Conservation (phyloP, 352 stramenopile species). For the Globisporangium cylindrosporum region DNA sequence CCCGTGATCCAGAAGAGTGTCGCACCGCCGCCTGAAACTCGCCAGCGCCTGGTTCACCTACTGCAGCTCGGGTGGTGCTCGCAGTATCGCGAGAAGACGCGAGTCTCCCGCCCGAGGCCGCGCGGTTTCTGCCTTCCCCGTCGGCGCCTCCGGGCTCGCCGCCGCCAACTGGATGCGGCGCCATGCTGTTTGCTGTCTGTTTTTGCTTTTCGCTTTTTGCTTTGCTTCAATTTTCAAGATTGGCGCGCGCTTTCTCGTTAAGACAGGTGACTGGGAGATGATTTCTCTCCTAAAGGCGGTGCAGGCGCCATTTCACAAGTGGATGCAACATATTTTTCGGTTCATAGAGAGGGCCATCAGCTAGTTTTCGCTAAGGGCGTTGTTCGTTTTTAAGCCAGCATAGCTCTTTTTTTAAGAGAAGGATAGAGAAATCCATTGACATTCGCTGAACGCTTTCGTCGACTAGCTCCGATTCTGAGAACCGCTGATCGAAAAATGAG, state of each 20-base stretch:
- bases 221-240: conserved; percentile 7
- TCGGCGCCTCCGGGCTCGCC: not conserved
- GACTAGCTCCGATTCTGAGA: not conserved
- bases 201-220: not conserved
- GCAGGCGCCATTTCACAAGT: too few relatives aligned
- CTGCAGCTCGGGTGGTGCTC: not conserved
- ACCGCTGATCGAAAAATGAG: not conserved
- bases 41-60: not conserved
- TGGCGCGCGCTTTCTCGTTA: conserved; percentile 3
- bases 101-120: not conserved
- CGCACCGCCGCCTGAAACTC: not conserved
- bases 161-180: conserved; percentile 5
- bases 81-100: not conserved
- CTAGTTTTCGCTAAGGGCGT: too few relatives aligned
- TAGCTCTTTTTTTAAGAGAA: too few relatives aligned
- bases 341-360: too few relatives aligned
- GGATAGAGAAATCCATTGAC: too few relatives aligned
- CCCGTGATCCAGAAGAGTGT: conserved; percentile 6
- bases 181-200: not conserved
- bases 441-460: not conserved
- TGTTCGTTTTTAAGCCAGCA: too few relatives aligned
- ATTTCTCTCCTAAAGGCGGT: too few relatives aligned
- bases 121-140: not conserved
- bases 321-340: too few relatives aligned
- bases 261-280: not conserved